A percentile compares a stretch with the other conserved stretches of the same genome.
Evolutionary conservation across 768 basidiomycete genomes (phyloP).

Genomic region (Myochromella boudieri): DNA sequence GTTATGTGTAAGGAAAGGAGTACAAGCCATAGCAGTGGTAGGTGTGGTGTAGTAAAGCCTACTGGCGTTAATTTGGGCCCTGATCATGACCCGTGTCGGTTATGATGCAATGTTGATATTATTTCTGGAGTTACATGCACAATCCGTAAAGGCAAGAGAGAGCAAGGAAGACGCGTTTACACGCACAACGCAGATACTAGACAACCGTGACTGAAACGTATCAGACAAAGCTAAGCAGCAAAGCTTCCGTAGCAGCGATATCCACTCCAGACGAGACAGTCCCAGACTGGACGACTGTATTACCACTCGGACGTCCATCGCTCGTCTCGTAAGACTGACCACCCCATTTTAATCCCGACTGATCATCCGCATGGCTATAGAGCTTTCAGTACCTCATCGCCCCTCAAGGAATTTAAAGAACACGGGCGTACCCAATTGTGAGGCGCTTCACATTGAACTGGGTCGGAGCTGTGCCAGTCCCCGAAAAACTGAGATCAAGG

Average conservation of each 20-base stretch:
- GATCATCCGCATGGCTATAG: constrained; percentile 47
- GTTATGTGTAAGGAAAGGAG: too few relatives aligned
- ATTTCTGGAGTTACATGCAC: too few relatives aligned
- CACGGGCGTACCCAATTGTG: constrained; percentile 38
- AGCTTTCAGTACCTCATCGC: constrained; percentile 3
- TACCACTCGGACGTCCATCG: constrained; percentile 40
- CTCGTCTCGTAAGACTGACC: constrained; percentile 58
- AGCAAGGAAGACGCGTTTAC: too few relatives aligned
- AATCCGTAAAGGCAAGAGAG: too few relatives aligned
- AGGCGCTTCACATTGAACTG: constrained; percentile 49
- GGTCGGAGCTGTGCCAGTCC: constrained; percentile 13
- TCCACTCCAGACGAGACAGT: constrained; percentile 38
- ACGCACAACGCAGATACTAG: too few relatives aligned
- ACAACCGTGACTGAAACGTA: too few relatives aligned
- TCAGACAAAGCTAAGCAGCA: constrained; percentile 38
- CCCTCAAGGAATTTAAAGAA: neutral
- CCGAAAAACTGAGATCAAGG: constrained; percentile 39
- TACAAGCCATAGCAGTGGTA: too few relatives aligned
- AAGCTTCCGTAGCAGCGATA: constrained; percentile 47
- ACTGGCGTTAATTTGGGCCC: too few relatives aligned
- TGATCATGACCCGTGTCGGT: too few relatives aligned
- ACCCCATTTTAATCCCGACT: constrained; percentile 52
- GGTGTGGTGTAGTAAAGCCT: too few relatives aligned
- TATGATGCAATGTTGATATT: too few relatives aligned
- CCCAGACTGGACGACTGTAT: constrained; percentile 24